phyloP scores from a whole-genome alignment of 2,329 filamentous ascomycete genomes.

The Sarocladium strictum region DNA sequence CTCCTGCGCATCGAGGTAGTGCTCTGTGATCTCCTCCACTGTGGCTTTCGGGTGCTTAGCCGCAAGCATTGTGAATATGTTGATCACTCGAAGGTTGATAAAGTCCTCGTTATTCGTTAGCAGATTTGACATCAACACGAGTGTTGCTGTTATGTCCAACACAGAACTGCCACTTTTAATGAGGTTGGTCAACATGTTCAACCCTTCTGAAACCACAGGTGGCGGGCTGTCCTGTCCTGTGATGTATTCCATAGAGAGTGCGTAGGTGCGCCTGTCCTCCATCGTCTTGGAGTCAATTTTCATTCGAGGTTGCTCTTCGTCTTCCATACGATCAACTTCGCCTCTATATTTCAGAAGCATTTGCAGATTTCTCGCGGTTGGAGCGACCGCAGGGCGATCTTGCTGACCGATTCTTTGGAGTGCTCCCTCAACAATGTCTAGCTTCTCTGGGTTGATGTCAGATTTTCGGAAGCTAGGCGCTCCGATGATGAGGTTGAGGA shows the following conservation, averaged over 20 bases:
- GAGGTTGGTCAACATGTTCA: slow-evolving; percentile 53
- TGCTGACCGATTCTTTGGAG: slow-evolving; percentile 36
- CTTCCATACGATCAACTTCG: slow-evolving; percentile 40
- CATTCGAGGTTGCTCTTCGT: slow-evolving; percentile 13
- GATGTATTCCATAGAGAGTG: slow-evolving; percentile 58
- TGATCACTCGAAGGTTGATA: slow-evolving; percentile 63
- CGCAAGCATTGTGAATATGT: slow-evolving; percentile 57
- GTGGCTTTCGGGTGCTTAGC: slow-evolving; percentile 57
- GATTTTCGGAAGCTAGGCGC: slow-evolving; percentile 49
- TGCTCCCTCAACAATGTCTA: slow-evolving; percentile 42
- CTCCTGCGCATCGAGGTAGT: slow-evolving; percentile 61
- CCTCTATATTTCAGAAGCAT: slow-evolving; percentile 51
- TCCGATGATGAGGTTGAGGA: slow-evolving; percentile 56
- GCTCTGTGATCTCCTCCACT: slow-evolving; percentile 56
- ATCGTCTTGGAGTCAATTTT: slow-evolving; percentile 16
- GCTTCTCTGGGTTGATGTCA: slow-evolving; percentile 32
- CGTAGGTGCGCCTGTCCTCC: slow-evolving; percentile 58
- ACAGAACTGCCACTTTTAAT: slow-evolving; percentile 49
- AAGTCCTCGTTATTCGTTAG: slow-evolving; percentile 65
- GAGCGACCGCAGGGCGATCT: slow-evolving; percentile 35
- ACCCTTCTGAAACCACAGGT: slow-evolving; percentile 60
- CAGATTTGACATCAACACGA: slow-evolving; percentile 58
- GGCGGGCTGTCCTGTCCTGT: slow-evolving; percentile 55
- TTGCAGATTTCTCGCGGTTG: slow-evolving; percentile 50
- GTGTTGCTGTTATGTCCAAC: slow-evolving; percentile 59